A percentile compares a stretch with the other conserved stretches of the same genome.
Evolutionary conservation across 345 rosid genomes (phyloP).

Genomic region (Murraya paniculata): DNA sequence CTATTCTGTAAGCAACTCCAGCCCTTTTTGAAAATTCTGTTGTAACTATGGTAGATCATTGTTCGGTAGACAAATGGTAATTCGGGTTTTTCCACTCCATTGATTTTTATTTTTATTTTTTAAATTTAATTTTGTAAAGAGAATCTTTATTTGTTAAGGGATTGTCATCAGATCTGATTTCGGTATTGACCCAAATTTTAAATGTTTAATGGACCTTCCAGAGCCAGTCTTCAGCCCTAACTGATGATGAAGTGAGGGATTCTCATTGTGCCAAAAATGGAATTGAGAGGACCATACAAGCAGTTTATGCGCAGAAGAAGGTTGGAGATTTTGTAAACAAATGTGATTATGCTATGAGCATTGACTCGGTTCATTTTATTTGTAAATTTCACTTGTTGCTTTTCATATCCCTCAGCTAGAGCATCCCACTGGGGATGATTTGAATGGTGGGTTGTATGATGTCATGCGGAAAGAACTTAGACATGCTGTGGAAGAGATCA

Average conservation of each 20-base stretch:
- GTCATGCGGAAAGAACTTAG: slow-evolving; percentile 68
- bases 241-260: slow-evolving; percentile 84
- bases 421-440: slow-evolving; percentile 45
- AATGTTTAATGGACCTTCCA: slow-evolving; percentile 31
- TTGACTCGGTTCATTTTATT: neutral
- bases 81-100: neutral
- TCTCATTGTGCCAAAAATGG: slow-evolving; percentile 40
- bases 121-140: too few relatives aligned
- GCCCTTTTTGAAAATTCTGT: slow-evolving; percentile 14
- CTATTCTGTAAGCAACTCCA: slow-evolving; percentile 66
- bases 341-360: neutral
- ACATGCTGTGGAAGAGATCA: slow-evolving; percentile 70
- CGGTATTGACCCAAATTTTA: neutral
- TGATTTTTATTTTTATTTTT: neutral
- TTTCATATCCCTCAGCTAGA: slow-evolving; percentile 34
- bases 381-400: slow-evolving; percentile 16
- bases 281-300: slow-evolving; percentile 58
- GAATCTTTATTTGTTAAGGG: neutral
- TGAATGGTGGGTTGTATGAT: slow-evolving; percentile 48
- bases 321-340: slow-evolving; percentile 36
- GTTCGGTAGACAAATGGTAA: neutral
- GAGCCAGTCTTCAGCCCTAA: slow-evolving; percentile 87
- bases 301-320: slow-evolving; percentile 76
- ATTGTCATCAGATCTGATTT: neutral
- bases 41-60: neutral